A percentile compares a stretch with the other conserved stretches of the same genome.
phyloP scores from a whole-genome alignment of 306 rosid species.

The Crotalaria pallida region DNA sequence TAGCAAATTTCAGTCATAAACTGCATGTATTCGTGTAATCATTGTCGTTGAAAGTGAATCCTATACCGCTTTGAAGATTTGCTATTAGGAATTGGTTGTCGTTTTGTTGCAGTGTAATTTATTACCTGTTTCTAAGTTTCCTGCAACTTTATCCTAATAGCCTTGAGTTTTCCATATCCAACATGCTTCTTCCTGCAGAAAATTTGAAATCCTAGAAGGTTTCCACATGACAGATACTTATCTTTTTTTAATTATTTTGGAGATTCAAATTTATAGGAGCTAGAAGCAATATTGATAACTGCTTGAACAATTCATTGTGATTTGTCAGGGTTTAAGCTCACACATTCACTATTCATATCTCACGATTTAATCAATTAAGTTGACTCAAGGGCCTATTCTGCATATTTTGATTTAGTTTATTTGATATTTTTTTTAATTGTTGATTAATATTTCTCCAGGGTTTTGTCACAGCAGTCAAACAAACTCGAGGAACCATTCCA shows the following conservation, averaged over 20 bases:
- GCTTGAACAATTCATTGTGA: not conserved
- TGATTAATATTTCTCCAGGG: conserved; percentile 70
- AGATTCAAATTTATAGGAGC: not conserved
- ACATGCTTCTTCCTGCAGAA: not conserved
- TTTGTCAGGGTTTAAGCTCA: too few species aligned
- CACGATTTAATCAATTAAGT: too few species aligned
- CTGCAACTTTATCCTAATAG: not conserved
- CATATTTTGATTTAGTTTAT: too few species aligned
- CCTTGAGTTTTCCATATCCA: not conserved
- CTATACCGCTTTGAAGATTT: not conserved
- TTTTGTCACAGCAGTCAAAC: conserved; percentile 62
- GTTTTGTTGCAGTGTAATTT: not conserved
- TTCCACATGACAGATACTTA: not conserved
- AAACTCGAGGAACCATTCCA: conserved; percentile 53
- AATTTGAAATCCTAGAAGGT: not conserved
- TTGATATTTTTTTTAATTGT: too few species aligned
- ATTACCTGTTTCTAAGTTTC: not conserved
- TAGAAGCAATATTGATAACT: not conserved
- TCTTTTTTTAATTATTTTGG: too few species aligned
- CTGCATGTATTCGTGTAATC: too few species aligned
- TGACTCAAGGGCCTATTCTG: too few species aligned
- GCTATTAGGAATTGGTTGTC: not conserved
- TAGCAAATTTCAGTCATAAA: too few species aligned
- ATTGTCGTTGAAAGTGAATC: too few species aligned
- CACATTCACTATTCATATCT: too few species aligned